Evolutionary conservation across 148 eudicot species (phyloP).

Genomic region (Arbutus unedo): DNA sequence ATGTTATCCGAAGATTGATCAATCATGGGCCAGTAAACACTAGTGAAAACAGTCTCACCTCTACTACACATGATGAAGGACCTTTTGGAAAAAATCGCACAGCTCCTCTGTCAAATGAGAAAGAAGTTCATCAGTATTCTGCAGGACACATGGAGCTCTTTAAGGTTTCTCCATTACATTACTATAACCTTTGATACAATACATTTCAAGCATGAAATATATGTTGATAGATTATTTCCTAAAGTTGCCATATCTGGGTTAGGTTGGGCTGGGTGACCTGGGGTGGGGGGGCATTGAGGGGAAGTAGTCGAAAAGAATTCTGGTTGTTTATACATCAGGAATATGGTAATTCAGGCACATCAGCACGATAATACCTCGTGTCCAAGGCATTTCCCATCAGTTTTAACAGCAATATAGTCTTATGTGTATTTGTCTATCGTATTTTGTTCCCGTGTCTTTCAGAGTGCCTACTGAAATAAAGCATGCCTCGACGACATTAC

Average conservation of each 20-base stretch:
- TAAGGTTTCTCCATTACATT: background rate
- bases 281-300: background rate
- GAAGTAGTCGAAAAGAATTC: background rate
- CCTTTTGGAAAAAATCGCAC: slow-evolving; percentile 95
- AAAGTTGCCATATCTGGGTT: background rate
- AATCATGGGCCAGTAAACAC: background rate
- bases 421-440: background rate
- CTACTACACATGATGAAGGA: slow-evolving; percentile 69
- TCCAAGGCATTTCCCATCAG: background rate
- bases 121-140: slow-evolving; percentile 17
- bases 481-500: background rate
- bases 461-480: background rate
- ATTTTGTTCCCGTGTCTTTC: background rate
- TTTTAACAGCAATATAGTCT: background rate
- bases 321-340: background rate
- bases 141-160: slow-evolving; percentile 1
- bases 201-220: background rate
- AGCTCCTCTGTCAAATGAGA: slow-evolving; percentile 71
- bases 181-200: background rate
- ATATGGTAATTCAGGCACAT: background rate
- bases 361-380: background rate
- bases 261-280: background rate
- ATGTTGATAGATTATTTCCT: background rate
- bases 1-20: background rate
- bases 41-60: slow-evolving; percentile 54